Percentiles rank a stretch among this genome's conserved stretches.
These are phyloP conservation scores for Cucumis variabilis DNA, from an alignment of 331 rosid species.

Conservation along the genomic window DNA sequence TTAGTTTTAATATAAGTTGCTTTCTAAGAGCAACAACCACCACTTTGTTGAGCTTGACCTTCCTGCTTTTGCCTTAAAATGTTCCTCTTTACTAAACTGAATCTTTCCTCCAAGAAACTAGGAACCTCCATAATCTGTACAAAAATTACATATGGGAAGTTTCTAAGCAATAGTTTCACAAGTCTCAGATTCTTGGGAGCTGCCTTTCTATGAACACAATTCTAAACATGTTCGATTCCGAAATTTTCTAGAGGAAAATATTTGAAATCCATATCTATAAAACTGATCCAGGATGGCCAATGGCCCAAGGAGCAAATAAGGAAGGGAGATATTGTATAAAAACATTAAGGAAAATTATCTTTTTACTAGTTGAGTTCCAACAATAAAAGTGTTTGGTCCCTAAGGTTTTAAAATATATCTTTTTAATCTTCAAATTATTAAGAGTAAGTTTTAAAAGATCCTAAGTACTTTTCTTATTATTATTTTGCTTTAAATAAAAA, in stretches of 20 bases:
- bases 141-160: background rate
- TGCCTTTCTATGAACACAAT: background rate
- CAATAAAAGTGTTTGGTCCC: too few relatives aligned
- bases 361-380: background rate
- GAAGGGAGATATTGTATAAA: background rate
- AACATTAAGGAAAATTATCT: background rate
- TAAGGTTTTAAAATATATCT: too few relatives aligned
- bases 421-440: too few relatives aligned
- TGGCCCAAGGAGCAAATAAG: background rate
- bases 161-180: background rate
- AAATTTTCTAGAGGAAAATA: background rate
- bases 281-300: background rate
- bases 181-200: conserved; percentile 4
- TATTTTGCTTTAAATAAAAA: too few relatives aligned
- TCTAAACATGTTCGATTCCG: background rate
- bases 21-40: conserved; percentile 65
- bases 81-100: conserved; percentile 70
- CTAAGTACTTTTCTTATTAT: too few relatives aligned
- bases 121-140: conserved; percentile 92
- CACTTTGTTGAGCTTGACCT: conserved; percentile 41
- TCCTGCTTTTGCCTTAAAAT: conserved; percentile 62
- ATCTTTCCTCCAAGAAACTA: conserved; percentile 84
- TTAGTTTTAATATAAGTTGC: background rate
- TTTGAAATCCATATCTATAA: background rate
- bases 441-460: too few relatives aligned